Percentiles rank a stretch among this genome's conserved stretches.
phyloP scores from a whole-genome alignment of 2,329 filamentous ascomycete species.

The Fusarium subtropicale region DNA sequence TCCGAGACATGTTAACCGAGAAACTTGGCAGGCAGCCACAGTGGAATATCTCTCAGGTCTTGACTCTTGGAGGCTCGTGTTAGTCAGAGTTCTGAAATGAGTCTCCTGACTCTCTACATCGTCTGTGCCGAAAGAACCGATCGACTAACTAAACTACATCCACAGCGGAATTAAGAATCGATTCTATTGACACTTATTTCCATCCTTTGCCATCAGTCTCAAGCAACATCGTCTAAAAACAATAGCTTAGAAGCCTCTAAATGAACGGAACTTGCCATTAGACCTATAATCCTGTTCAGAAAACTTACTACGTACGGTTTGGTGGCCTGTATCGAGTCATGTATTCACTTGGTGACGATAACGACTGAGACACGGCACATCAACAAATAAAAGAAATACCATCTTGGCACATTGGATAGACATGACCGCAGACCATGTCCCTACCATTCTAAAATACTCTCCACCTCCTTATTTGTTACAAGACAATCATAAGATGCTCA shows the following conservation, averaged over 20 bases:
- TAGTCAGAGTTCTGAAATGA: neutral
- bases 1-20: neutral
- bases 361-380: neutral
- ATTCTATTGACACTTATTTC: neutral
- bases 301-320: too few species aligned
- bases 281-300: too few species aligned
- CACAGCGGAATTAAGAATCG: neutral
- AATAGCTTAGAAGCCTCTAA: neutral
- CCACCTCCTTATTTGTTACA: neutral
- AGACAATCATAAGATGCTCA: neutral
- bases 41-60: neutral
- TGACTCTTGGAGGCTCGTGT: neutral
- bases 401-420: neutral
- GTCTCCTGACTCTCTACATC: neutral
- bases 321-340: neutral
- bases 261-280: neutral
- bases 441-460: too few species aligned
- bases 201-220: neutral
- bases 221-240: neutral
- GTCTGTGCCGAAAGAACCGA: neutral
- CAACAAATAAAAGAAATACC: neutral
- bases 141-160: neutral
- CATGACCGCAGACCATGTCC: neutral
- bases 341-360: neutral
- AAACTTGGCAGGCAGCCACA: neutral